Percentiles rank a stretch among this genome's conserved stretches.
phyloP scores from a whole-genome alignment of 768 basidiomycete species.

The Mycena metata region DNA sequence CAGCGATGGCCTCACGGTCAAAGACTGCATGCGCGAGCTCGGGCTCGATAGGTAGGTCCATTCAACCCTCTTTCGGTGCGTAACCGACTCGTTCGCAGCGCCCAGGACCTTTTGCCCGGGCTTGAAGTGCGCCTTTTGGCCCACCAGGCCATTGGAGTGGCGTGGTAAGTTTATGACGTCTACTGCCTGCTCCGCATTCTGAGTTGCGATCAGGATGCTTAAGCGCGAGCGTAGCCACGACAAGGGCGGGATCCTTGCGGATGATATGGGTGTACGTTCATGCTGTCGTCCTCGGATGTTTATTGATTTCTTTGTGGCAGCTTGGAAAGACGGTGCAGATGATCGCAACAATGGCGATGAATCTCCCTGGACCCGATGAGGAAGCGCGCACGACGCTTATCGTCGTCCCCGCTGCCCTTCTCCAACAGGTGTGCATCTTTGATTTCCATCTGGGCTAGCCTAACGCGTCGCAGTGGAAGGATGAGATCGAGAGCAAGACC shows the following conservation, averaged over 20 bases:
- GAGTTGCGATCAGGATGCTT: slow-evolving; percentile 67
- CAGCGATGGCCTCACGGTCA: slow-evolving; percentile 65
- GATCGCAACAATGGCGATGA: slow-evolving; percentile 83
- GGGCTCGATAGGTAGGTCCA: slow-evolving; percentile 62
- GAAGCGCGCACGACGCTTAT: slow-evolving; percentile 72
- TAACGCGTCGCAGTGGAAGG: slow-evolving; percentile 68
- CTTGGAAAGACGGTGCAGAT: slow-evolving; percentile 78
- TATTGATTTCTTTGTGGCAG: slow-evolving; percentile 36
- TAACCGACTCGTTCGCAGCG: slow-evolving; percentile 44
- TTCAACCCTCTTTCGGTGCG: not conserved
- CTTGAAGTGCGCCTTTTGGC: slow-evolving; percentile 77
- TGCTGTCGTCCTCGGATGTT: not conserved
- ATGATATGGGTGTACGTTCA: slow-evolving; percentile 73
- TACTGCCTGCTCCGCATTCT: not conserved
- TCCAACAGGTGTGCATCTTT: slow-evolving; percentile 67
- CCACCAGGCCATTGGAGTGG: slow-evolving; percentile 84
- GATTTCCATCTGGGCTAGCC: not conserved
- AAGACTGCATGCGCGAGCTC: slow-evolving; percentile 65
- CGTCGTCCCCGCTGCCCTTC: slow-evolving; percentile 81
- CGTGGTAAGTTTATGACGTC: slow-evolving; percentile 55
- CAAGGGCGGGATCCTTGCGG: slow-evolving; percentile 77
- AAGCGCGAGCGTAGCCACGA: slow-evolving; percentile 67
- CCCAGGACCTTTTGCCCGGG: slow-evolving; percentile 73
- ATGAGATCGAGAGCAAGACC: slow-evolving; percentile 78
- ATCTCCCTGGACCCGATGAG: slow-evolving; percentile 65